phyloP scores from a whole-genome alignment of 1,284 basidiomycete species.

The Papiliotrema terrestris region DNA sequence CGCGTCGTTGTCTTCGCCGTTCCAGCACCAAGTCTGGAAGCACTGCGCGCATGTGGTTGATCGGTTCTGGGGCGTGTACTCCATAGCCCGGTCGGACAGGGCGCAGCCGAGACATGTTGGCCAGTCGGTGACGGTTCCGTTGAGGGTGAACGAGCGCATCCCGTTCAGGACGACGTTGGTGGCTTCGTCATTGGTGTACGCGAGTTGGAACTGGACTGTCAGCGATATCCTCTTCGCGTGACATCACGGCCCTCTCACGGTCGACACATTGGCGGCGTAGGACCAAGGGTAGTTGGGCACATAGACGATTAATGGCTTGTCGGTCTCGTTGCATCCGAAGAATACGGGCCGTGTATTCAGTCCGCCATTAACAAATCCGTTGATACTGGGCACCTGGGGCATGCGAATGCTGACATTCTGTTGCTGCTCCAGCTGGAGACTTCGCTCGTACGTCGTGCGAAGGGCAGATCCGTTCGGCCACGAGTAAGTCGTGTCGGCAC shows the following conservation, averaged over 20 bases:
- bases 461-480: constrained; percentile 56
- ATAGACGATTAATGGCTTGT: constrained; percentile 50
- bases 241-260: constrained; percentile 26
- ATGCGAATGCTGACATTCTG: constrained; percentile 41
- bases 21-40: constrained; percentile 48
- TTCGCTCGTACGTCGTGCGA: constrained; percentile 37
- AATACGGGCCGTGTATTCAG: constrained; percentile 54
- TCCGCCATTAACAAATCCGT: constrained; percentile 54
- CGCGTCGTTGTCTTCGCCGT: constrained; percentile 34
- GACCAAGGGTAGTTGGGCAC: constrained; percentile 53
- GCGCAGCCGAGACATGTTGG: constrained; percentile 51
- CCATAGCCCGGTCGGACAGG: constrained; percentile 46
- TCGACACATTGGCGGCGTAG: constrained; percentile 45
- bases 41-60: constrained; percentile 41
- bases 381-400: constrained; percentile 50
- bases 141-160: constrained; percentile 39
- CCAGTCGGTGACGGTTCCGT: constrained; percentile 43
- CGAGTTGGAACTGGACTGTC: constrained; percentile 33
- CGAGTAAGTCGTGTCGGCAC: constrained; percentile 51
- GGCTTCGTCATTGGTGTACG: constrained; percentile 44
- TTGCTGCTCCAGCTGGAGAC: constrained; percentile 22
- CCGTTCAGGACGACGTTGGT: constrained; percentile 38
- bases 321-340: constrained; percentile 46
- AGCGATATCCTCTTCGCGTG: background rate
- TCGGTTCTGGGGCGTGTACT: constrained; percentile 32